These are phyloP conservation scores for Flueggea neowawraea DNA, from an alignment of 441 rosid genomes.

Conservation along the genomic window DNA sequence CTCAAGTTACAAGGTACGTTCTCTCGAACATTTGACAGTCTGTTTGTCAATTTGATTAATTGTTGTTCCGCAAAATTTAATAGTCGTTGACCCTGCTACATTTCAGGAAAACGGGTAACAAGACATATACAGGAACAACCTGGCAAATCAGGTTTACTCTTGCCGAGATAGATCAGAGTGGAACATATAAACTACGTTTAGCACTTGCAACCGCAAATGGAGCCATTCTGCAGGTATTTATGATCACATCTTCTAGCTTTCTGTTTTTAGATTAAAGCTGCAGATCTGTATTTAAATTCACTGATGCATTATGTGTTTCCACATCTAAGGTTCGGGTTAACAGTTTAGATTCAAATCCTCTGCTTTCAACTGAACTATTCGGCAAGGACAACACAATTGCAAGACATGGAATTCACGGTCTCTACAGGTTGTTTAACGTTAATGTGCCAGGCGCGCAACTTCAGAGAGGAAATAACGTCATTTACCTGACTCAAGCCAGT, in stretches of 20 bases:
- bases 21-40: neutral
- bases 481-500: slow-evolving; percentile 69
- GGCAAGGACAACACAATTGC: slow-evolving; percentile 69
- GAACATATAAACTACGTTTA: slow-evolving; percentile 51
- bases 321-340: slow-evolving; percentile 49
- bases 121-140: slow-evolving; percentile 59
- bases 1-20: slow-evolving; percentile 61
- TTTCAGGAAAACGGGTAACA: neutral
- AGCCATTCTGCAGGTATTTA: slow-evolving; percentile 58
- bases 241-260: slow-evolving; percentile 5
- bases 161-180: slow-evolving; percentile 18
- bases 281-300: neutral
- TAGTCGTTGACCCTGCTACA: neutral
- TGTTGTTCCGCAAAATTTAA: neutral
- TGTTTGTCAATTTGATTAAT: too few species aligned
- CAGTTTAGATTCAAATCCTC: slow-evolving; percentile 30
- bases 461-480: slow-evolving; percentile 47
- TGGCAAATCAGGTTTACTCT: slow-evolving; percentile 69
- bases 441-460: slow-evolving; percentile 30
- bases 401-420: slow-evolving; percentile 63
- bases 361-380: slow-evolving; percentile 48
- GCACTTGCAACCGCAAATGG: slow-evolving; percentile 71
- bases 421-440: slow-evolving; percentile 42
- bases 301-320: neutral
- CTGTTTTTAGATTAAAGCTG: too few species aligned